These are phyloP conservation scores for Trametopsis cervina DNA, from an alignment of 768 basidiomycete species.

Conservation along the genomic window DNA sequence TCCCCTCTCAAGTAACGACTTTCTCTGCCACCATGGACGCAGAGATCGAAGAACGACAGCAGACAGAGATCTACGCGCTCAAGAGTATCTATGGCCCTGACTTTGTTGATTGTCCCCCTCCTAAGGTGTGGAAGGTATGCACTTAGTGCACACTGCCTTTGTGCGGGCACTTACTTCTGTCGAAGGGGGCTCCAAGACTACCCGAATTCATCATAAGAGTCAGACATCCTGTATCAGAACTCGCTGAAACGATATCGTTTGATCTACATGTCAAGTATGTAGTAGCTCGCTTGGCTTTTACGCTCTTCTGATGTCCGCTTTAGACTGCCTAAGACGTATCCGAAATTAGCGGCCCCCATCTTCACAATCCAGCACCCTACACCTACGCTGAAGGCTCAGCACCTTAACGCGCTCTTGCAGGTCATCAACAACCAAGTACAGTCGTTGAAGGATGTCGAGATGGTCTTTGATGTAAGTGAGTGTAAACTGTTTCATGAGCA, in stretches of 20 bases:
- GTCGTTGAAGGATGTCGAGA: slow-evolving; percentile 58
- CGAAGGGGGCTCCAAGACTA: slow-evolving; percentile 57
- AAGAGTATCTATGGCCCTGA: slow-evolving; percentile 77
- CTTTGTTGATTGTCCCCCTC: slow-evolving; percentile 65
- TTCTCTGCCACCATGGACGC: slow-evolving; percentile 47
- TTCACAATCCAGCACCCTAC: slow-evolving; percentile 65
- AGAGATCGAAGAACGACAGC: slow-evolving; percentile 58
- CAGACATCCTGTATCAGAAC: slow-evolving; percentile 51
- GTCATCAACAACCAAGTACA: slow-evolving; percentile 61
- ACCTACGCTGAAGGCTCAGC: slow-evolving; percentile 49
- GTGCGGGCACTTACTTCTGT: neutral
- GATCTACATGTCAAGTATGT: slow-evolving; percentile 66
- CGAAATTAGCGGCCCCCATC: slow-evolving; percentile 58
- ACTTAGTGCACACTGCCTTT: neutral
- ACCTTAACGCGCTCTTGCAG: slow-evolving; percentile 49
- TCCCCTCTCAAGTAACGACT: slow-evolving; percentile 48
- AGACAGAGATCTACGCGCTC: slow-evolving; percentile 69
- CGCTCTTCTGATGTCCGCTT: slow-evolving; percentile 1
- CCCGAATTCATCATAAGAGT: slow-evolving; percentile 76
- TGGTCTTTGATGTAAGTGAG: slow-evolving; percentile 65
- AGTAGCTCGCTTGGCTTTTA: neutral
- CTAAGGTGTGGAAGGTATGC: slow-evolving; percentile 78
- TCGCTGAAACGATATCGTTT: slow-evolving; percentile 53
- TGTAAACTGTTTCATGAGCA: too few species aligned
- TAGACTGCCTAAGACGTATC: slow-evolving; percentile 81